Evolutionary conservation across 2,329 filamentous ascomycete species (phyloP).

Genomic region (Gremmenia infestans): DNA sequence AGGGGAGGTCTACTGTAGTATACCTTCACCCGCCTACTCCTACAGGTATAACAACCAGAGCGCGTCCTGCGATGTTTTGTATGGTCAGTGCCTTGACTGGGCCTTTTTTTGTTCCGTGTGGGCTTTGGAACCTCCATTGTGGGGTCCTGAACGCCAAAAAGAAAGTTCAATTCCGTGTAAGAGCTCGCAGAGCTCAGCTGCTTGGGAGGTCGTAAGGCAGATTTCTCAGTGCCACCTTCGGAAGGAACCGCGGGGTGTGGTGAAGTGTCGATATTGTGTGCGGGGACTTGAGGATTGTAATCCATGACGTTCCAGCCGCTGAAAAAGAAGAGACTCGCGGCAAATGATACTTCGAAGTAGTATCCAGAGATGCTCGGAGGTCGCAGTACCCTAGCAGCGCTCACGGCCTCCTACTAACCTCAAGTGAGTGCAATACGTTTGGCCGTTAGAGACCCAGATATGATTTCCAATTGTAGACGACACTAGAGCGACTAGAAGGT

Average conservation of each 20-base stretch:
- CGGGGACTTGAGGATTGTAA: slow-evolving; percentile 6
- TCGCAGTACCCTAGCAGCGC: slow-evolving; percentile 1
- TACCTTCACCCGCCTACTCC: slow-evolving; percentile 80
- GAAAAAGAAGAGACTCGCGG: background rate
- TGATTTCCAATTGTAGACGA: slow-evolving; percentile 9
- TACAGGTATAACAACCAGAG: slow-evolving; percentile 91
- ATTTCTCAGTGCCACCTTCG: slow-evolving; percentile 1
- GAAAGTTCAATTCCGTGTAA: slow-evolving; percentile 27
- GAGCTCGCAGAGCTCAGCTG: slow-evolving; percentile 26
- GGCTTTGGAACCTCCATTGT: slow-evolving; percentile 27
- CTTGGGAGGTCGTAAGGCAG: slow-evolving; percentile 8
- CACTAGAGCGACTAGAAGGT: slow-evolving; percentile 5
- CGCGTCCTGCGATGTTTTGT: slow-evolving; percentile 91
- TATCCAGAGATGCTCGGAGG: background rate
- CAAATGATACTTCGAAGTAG: background rate
- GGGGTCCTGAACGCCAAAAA: slow-evolving; percentile 27
- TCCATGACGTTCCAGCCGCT: slow-evolving; percentile 13
- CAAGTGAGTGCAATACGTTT: slow-evolving; percentile 5
- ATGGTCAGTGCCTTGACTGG: slow-evolving; percentile 25
- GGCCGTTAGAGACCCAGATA: slow-evolving; percentile 4
- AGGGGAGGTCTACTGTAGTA: slow-evolving; percentile 5
- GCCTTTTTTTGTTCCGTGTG: slow-evolving; percentile 27
- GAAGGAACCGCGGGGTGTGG: slow-evolving; percentile 6
- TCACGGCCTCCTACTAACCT: slow-evolving; percentile 6
- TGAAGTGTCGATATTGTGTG: slow-evolving; percentile 3